These are phyloP conservation scores for Komagataella ulmi DNA, from an alignment of 805 yeast genomes.

Conservation along the genomic window DNA sequence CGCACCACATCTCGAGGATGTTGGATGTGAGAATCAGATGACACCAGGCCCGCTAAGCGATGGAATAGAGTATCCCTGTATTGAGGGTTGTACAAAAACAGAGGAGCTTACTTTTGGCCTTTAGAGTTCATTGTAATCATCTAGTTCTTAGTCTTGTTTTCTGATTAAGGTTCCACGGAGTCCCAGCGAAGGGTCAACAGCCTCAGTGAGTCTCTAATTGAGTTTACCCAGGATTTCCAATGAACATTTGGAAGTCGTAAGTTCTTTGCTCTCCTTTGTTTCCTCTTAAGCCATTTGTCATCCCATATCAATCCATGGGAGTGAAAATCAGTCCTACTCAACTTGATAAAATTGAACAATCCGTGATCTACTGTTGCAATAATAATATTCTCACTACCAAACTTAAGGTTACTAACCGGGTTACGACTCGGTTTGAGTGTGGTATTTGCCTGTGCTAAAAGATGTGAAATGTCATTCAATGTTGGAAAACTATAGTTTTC, in stretches of 20 bases:
- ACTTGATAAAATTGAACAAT: conserved; percentile 48
- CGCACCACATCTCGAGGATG: neutral
- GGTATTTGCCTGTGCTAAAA: conserved; percentile 17
- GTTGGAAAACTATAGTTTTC: conserved; percentile 31
- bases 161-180: neutral
- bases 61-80: neutral
- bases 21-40: neutral
- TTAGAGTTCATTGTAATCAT: neutral
- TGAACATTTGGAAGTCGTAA: conserved; percentile 2
- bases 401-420: conserved; percentile 1
- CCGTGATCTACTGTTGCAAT: conserved; percentile 72
- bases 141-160: neutral
- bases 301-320: conserved; percentile 15
- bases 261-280: conserved; percentile 2
- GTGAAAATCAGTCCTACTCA: conserved; percentile 36
- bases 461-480: conserved; percentile 22
- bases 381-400: neutral
- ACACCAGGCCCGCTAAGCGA: neutral
- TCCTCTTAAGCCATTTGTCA: conserved; percentile 10
- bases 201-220: neutral
- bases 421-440: neutral
- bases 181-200: neutral
- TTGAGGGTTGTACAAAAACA: no score
- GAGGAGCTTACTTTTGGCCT: neutral
- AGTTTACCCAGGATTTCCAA: neutral